phyloP scores from a whole-genome alignment of 2,329 filamentous ascomycete species.

The Orbilia quercus region DNA sequence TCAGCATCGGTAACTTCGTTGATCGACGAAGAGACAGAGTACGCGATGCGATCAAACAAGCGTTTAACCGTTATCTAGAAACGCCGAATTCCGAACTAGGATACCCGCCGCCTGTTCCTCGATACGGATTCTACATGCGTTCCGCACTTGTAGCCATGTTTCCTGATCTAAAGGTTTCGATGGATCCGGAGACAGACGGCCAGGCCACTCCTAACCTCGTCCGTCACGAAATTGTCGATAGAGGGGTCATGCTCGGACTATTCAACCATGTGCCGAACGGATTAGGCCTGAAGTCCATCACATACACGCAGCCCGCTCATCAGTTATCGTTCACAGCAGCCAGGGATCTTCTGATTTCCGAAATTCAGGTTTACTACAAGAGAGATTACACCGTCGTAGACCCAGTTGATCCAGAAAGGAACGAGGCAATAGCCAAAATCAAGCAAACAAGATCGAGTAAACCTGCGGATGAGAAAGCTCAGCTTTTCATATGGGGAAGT shows the following conservation, averaged over 20 bases:
- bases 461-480: not conserved
- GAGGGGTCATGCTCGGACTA: slow-evolving; percentile 62
- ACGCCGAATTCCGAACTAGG: slow-evolving; percentile 33
- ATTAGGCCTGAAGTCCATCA: slow-evolving; percentile 60
- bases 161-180: slow-evolving; percentile 62
- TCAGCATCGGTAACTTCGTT: slow-evolving; percentile 64
- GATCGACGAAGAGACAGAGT: slow-evolving; percentile 60
- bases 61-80: slow-evolving; percentile 62
- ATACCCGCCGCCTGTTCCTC: slow-evolving; percentile 62
- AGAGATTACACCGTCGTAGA: slow-evolving; percentile 59
- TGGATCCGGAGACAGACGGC: slow-evolving; percentile 6
- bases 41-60: slow-evolving; percentile 61
- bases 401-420: slow-evolving; percentile 9
- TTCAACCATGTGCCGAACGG: slow-evolving; percentile 60
- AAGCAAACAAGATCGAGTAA: slow-evolving; percentile 8
- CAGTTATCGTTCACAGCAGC: slow-evolving; percentile 62
- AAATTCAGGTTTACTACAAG: slow-evolving; percentile 57
- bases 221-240: slow-evolving; percentile 61
- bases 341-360: slow-evolving; percentile 42
- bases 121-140: slow-evolving; percentile 64
- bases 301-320: slow-evolving; percentile 63
- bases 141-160: slow-evolving; percentile 63
- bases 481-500: slow-evolving; percentile 12
- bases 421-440: slow-evolving; percentile 18
- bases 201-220: slow-evolving; percentile 58